Base-by-base conservation (phyloP, 805 yeast genomes). In the Starmerella davenportii region DNA sequence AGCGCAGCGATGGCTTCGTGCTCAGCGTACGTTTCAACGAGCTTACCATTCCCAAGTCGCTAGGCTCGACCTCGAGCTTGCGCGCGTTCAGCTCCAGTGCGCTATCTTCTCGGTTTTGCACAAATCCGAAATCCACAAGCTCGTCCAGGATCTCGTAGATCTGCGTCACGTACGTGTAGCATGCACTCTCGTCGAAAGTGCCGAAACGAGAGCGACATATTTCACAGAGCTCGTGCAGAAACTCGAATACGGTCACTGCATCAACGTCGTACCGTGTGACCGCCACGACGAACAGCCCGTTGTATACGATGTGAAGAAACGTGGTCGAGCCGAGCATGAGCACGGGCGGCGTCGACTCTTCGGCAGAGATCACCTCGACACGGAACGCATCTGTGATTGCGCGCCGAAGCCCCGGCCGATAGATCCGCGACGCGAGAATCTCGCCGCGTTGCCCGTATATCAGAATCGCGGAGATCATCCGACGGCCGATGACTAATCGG, bases 261-360 rank as follows among this genome's bases (percentile, higher is more conserved):
- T 87, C 95, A 28, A 76, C 80, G 53, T 87, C 90, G 32, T 82
- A 76, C 44, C 95, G 68, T 1, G 92, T 72, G n/a, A 85, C 84
- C 0, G 85, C 93, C 9, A 85, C 93, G 7, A 82, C 50, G 78
- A 92, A 90, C 14, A 87, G 49, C 37, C 66, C 62, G 13, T 65
- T 63, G 41, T 64, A 62, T 46, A 70, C 71, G 35, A 80, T 74
- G 52, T 82, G 85, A 38, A 82, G 66, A 53, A 87, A 90, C 0
- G 94, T 77, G 0, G 96, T 90, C 0, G 93, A 80, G 1, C 96
- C 96, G 33, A 90, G 60, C 0, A 96, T 90, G 33, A 87, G 60
- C 0, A 81, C 69, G 19, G 36, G 16, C 16, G 38, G 38, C 44
- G 74, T 61, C n/a, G 65, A 60, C 18, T 69, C 74, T 3, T 69